Evolutionary conservation across 306 rosid species (phyloP).

Genomic region (Medicago ruthenica): DNA sequence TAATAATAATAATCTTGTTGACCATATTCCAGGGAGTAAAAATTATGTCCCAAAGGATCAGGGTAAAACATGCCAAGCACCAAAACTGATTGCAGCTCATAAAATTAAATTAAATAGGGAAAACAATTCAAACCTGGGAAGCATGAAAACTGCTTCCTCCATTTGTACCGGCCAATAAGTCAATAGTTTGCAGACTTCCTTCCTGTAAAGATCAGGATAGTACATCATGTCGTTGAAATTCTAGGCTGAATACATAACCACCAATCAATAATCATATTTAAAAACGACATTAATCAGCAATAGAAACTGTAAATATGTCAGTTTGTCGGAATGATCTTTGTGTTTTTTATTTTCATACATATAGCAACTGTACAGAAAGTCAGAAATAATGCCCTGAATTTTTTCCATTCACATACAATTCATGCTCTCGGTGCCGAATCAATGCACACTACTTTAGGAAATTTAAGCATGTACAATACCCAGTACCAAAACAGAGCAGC

Average conservation of each 20-base stretch:
- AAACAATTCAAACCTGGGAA: conserved; percentile 72
- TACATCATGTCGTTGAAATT: conserved; percentile 34
- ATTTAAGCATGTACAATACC: not conserved
- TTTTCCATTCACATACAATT: not conserved
- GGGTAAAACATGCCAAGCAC: conserved; percentile 29
- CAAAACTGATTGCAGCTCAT: conserved; percentile 28
- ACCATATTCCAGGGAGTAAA: conserved; percentile 35
- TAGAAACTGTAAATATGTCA: conserved; percentile 15
- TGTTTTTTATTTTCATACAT: not conserved
- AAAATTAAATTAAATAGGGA: conserved; percentile 28
- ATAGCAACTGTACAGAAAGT: not conserved
- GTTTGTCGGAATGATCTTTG: not conserved
- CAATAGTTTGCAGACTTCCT: conserved; percentile 69
- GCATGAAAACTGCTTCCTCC: conserved; percentile 75
- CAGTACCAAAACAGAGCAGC: not conserved
- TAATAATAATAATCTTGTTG: conserved; percentile 16
- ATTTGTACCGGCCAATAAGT: conserved; percentile 69
- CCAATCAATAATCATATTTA: conserved; percentile 10
- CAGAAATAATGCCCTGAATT: not conserved
- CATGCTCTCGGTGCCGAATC: not conserved
- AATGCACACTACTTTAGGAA: not conserved
- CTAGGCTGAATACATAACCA: conserved; percentile 19
- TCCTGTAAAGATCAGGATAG: conserved; percentile 63
- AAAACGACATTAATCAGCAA: conserved; percentile 20
- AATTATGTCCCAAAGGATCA: conserved; percentile 37